phyloP scores from a whole-genome alignment of 73 alveolate genomes.

The Paramecium sexaurelia region DNA sequence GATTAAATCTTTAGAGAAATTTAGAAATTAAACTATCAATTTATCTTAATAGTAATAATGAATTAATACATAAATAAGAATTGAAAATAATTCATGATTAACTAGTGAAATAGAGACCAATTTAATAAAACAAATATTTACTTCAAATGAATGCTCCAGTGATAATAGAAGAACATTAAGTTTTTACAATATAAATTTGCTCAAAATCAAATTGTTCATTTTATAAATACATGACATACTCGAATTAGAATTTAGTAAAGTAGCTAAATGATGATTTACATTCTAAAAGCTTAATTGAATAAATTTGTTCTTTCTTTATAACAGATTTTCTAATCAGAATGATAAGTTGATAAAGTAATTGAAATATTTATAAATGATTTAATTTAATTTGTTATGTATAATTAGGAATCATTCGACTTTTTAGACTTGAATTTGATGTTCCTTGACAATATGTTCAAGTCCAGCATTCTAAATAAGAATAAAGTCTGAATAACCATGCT shows the following conservation, averaged over 20 bases:
- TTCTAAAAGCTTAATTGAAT: neutral
- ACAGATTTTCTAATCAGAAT: neutral
- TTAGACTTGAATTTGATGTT: neutral
- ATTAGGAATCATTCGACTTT: neutral
- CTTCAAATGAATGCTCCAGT: neutral
- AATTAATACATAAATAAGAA: neutral
- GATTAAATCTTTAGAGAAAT: neutral
- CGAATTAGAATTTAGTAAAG: neutral
- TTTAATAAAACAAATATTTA: neutral
- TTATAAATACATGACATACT: neutral
- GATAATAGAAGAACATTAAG: neutral
- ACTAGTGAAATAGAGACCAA: neutral
- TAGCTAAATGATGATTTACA: neutral
- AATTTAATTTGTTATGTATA: constrained; percentile 14
- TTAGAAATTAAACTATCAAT: neutral
- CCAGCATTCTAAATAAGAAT: constrained; percentile 36
- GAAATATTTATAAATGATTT: neutral
- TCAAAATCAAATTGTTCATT: neutral
- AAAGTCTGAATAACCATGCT: constrained; percentile 50
- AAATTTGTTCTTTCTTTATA: neutral
- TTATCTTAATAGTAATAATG: neutral
- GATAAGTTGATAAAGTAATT: neutral
- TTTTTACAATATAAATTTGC: neutral
- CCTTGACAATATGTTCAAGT: constrained; percentile 44
- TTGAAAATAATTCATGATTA: neutral